A percentile compares a stretch with the other conserved stretches of the same genome.
These are phyloP conservation scores for Debaryomyces castellii DNA, from an alignment of 805 yeast species.

Conservation along the genomic window DNA sequence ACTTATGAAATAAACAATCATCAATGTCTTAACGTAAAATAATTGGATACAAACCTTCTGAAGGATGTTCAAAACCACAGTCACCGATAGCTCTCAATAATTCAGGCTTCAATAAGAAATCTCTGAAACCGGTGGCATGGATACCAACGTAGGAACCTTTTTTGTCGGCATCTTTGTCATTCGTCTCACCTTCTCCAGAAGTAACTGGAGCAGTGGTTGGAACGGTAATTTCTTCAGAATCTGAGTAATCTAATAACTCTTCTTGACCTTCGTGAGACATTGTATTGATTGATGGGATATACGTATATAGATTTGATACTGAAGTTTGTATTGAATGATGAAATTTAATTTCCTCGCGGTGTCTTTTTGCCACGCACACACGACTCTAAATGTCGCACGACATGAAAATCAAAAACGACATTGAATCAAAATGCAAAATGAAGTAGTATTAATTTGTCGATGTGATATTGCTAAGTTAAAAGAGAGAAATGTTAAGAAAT, in stretches of 20 bases:
- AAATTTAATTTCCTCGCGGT: constrained; percentile 1
- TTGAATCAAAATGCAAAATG: not conserved
- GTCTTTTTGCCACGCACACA: not conserved
- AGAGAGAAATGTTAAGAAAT: not conserved
- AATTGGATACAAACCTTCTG: constrained; percentile 77
- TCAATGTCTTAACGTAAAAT: not conserved
- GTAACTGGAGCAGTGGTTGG: constrained; percentile 48
- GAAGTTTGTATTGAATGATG: not conserved
- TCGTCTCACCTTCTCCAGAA: constrained; percentile 36
- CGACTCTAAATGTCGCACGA: not conserved
- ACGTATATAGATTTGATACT: not conserved
- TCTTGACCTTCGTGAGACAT: constrained; percentile 99
- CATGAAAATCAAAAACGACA: not conserved
- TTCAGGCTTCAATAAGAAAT: constrained; percentile 94
- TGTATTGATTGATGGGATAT: constrained; percentile 7
- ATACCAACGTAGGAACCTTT: constrained; percentile 98
- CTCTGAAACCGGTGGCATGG: constrained; percentile 98
- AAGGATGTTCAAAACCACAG: constrained; percentile 99
- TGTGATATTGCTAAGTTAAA: too few species aligned
- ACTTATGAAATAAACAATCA: constrained; percentile 1
- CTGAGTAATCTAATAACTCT: constrained; percentile 98
- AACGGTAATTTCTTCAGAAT: constrained; percentile 91
- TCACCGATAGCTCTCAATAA: constrained; percentile 95
- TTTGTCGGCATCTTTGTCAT: constrained; percentile 68
- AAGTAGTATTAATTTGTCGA: not conserved